Conservation (phyloP, 2,329 filamentous ascomycete genomes). For the Penicillium frequentans region DNA sequence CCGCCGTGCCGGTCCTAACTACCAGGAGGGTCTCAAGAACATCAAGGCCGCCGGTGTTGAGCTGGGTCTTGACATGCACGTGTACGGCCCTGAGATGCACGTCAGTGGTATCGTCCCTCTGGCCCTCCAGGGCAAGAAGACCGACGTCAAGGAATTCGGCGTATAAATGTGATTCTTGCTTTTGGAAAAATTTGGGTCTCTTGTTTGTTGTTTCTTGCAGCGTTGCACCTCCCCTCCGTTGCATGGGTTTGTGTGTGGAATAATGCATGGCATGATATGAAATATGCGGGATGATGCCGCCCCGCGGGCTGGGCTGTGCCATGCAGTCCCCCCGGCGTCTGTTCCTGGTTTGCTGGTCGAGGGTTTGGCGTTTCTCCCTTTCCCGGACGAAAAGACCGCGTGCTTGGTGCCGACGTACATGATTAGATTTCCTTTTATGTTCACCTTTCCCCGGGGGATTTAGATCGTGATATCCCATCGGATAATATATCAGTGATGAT, state of each 20-base stretch:
- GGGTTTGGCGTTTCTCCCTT: slow-evolving; percentile 30
- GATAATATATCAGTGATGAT: slow-evolving; percentile 29
- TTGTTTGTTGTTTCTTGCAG: slow-evolving; percentile 24
- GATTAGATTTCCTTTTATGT: slow-evolving; percentile 32
- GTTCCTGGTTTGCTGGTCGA: slow-evolving; percentile 29
- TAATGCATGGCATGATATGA: slow-evolving; percentile 43
- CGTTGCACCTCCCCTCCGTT: slow-evolving; percentile 24
- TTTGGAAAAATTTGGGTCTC: slow-evolving; percentile 24
- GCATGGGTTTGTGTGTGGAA: slow-evolving; percentile 35
- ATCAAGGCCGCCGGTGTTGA: slow-evolving; percentile 96
- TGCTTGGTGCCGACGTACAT: slow-evolving; percentile 29
- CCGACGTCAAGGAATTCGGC: slow-evolving; percentile 62
- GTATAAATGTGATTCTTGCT: slow-evolving; percentile 29
- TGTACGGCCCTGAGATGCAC: slow-evolving; percentile 77
- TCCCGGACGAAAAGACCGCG: slow-evolving; percentile 26
- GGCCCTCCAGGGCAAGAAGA: slow-evolving; percentile 68
- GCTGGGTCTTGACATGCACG: slow-evolving; percentile 93
- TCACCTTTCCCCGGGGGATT: slow-evolving; percentile 22
- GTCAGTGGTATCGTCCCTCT: slow-evolving; percentile 95
- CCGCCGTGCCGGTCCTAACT: slow-evolving; percentile 86
- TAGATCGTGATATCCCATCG: slow-evolving; percentile 27
- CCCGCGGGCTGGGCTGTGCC: slow-evolving; percentile 1
- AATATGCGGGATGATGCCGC: slow-evolving; percentile 21
- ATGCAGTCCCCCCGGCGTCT: slow-evolving; percentile 12
- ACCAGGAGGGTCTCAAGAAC: slow-evolving; percentile 99